A percentile compares a stretch with the other conserved stretches of the same genome.
These are phyloP conservation scores for Kwoniella dendrophila DNA, from an alignment of 768 basidiomycete species.

Conservation along the genomic window DNA sequence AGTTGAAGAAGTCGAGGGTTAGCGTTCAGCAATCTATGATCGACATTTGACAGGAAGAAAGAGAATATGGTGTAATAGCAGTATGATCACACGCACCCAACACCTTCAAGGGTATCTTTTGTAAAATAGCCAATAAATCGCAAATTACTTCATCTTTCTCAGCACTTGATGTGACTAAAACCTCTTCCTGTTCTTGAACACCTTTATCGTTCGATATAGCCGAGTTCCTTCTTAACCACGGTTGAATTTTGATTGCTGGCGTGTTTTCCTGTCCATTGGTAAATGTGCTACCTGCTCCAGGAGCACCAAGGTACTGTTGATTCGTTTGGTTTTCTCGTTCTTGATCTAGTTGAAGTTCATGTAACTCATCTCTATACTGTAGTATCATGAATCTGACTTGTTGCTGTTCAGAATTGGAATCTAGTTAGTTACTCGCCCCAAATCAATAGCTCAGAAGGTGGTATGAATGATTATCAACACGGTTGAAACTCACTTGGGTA, in stretches of 20 bases:
- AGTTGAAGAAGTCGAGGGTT: neutral
- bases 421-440: constrained; percentile 3
- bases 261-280: constrained; percentile 20
- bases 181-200: neutral
- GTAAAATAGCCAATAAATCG: constrained; percentile 81
- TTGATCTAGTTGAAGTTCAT: constrained; percentile 61
- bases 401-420: constrained; percentile 64
- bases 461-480: neutral
- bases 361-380: constrained; percentile 85
- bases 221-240: constrained; percentile 16
- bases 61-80: constrained; percentile 58
- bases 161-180: neutral
- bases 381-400: constrained; percentile 88
- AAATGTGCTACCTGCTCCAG: neutral
- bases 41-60: neutral
- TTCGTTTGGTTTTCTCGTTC: neutral
- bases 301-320: neutral
- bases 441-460: constrained; percentile 3
- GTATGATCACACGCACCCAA: constrained; percentile 69
- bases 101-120: constrained; percentile 90
- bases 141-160: constrained; percentile 74
- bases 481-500: constrained; percentile 68
- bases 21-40: no score
- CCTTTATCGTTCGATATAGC: neutral
- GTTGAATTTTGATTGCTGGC: constrained; percentile 13